Conservation (phyloP, 1,284 basidiomycete genomes). For the Heterobasidion annosum region DNA sequence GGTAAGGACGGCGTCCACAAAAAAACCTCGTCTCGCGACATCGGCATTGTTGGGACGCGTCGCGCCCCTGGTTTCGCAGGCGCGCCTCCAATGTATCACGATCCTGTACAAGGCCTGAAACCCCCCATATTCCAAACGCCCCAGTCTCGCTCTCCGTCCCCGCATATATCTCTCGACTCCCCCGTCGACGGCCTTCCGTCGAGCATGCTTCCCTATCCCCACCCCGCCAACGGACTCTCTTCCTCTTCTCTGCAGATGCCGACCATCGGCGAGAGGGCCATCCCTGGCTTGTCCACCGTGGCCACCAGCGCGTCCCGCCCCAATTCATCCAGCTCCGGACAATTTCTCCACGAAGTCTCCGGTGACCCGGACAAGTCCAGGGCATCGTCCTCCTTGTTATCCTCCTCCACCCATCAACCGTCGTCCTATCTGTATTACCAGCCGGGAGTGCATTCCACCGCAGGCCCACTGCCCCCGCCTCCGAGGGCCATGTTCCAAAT, state of each 20-base stretch:
- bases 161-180: neutral
- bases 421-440: slow-evolving; percentile 50
- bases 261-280: neutral
- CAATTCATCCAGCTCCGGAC: neutral
- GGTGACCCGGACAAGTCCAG: neutral
- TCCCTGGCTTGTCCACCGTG: neutral
- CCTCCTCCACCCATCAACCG: slow-evolving; percentile 3
- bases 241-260: neutral
- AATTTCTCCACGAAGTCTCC: neutral
- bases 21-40: slow-evolving; percentile 40
- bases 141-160: slow-evolving; percentile 36
- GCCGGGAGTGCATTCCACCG: slow-evolving; percentile 59
- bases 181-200: neutral
- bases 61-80: slow-evolving; percentile 6
- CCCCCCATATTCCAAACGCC: slow-evolving; percentile 47
- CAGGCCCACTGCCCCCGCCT: slow-evolving; percentile 63
- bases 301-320: neutral
- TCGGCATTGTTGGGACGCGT: slow-evolving; percentile 45
- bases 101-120: slow-evolving; percentile 13
- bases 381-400: neutral
- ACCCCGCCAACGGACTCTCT: neutral
- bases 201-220: neutral
- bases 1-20: slow-evolving; percentile 15
- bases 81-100: neutral
- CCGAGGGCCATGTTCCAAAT: slow-evolving; percentile 46